Evolutionary conservation across 139 green algal genomes (phyloP).

Genomic region (Cymbomonas tetramitiformis): DNA sequence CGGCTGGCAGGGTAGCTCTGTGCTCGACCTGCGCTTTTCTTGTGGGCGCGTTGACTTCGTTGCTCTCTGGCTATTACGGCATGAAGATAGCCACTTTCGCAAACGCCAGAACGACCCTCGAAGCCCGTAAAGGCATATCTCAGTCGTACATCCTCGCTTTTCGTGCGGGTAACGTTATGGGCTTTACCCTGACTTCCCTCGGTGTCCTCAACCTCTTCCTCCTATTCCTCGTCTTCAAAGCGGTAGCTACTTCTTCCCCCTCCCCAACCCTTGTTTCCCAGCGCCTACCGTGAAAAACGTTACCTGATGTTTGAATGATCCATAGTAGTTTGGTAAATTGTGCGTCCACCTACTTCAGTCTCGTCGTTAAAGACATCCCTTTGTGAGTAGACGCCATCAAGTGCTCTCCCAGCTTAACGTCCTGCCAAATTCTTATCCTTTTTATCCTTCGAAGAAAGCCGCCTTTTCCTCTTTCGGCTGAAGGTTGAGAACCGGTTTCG

Average conservation of each 20-base stretch:
- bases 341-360: too few species aligned
- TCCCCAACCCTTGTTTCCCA: too few species aligned
- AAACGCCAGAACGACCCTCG: slow-evolving; percentile 37
- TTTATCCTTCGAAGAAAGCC: background rate
- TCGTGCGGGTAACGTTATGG: slow-evolving; percentile 32
- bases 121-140: slow-evolving; percentile 19
- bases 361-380: background rate
- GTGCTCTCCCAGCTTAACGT: background rate
- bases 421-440: background rate
- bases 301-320: too few species aligned
- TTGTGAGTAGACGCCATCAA: too few species aligned
- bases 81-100: slow-evolving; percentile 31
- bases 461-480: background rate
- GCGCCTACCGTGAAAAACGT: too few species aligned
- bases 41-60: slow-evolving; percentile 20
- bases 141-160: slow-evolving; percentile 27
- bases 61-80: slow-evolving; percentile 23
- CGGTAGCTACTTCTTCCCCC: too few species aligned
- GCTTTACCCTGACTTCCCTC: slow-evolving; percentile 29
- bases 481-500: too few species aligned
- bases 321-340: too few species aligned
- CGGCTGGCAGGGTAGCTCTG: too few species aligned
- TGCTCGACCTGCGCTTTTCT: slow-evolving; percentile 37
- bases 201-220: slow-evolving; percentile 28
- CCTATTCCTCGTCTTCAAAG: slow-evolving; percentile 27